phyloP scores from a whole-genome alignment of 2,329 filamentous ascomycete genomes.

The Trichophaea hybrida region DNA sequence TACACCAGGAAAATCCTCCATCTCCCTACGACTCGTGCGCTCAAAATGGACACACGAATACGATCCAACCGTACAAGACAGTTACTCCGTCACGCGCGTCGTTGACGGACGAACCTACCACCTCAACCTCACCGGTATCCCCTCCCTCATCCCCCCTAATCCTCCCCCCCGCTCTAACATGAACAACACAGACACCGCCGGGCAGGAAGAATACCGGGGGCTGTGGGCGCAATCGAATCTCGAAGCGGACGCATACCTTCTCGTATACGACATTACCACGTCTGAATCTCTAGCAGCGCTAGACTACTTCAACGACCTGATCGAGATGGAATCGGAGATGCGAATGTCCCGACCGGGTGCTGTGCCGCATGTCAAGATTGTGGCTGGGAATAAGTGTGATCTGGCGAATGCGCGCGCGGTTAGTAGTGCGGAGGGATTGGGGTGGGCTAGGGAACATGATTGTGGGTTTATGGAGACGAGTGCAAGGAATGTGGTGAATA shows the following conservation, averaged over 20 bases:
- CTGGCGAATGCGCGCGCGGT: constrained; percentile 55
- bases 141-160: neutral
- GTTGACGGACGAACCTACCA: constrained; percentile 67
- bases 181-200: constrained; percentile 49
- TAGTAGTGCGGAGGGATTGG: constrained; percentile 53
- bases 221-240: constrained; percentile 74
- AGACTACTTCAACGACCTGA: constrained; percentile 66
- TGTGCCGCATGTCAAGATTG: constrained; percentile 64
- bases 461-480: constrained; percentile 88
- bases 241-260: constrained; percentile 64
- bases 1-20: constrained; percentile 57
- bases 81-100: constrained; percentile 65
- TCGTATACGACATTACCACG: constrained; percentile 78
- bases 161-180: constrained; percentile 8
- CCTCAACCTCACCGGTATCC: constrained; percentile 47
- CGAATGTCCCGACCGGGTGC: constrained; percentile 30
- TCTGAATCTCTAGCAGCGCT: constrained; percentile 53
- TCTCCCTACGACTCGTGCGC: constrained; percentile 67
- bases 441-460: constrained; percentile 57
- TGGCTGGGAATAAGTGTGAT: constrained; percentile 79
- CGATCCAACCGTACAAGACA: constrained; percentile 70
- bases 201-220: constrained; percentile 79
- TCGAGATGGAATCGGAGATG: constrained; percentile 64
- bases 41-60: constrained; percentile 75
- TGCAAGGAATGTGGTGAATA: constrained; percentile 69